phyloP scores from a whole-genome alignment of 2,329 filamentous ascomycete genomes.

The Sporothrix pallida region DNA sequence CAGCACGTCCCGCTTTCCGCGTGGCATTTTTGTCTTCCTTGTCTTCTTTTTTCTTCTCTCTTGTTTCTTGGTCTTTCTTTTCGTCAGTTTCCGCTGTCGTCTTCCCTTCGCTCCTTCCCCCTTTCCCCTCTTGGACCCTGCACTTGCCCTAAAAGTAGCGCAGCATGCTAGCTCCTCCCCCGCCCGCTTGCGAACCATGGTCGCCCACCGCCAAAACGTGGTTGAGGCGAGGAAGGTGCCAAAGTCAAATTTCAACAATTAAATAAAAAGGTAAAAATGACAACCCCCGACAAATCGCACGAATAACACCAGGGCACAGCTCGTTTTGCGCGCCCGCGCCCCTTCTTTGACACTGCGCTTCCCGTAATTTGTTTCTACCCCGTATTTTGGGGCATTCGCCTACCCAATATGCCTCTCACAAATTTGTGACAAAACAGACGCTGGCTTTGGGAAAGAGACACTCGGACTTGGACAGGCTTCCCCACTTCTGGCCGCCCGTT shows the following conservation, averaged over 20 bases:
- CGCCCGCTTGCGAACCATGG: slow-evolving; percentile 16
- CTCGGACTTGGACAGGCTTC: slow-evolving; percentile 5
- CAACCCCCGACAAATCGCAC: background rate
- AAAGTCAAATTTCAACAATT: background rate
- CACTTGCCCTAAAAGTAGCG: slow-evolving; percentile 15
- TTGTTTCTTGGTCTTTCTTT: background rate
- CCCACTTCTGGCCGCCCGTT: slow-evolving; percentile 17
- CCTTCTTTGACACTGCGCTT: slow-evolving; percentile 5
- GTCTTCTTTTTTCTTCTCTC: background rate
- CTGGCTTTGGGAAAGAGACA: background rate
- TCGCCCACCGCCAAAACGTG: slow-evolving; percentile 14
- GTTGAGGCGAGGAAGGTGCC: slow-evolving; percentile 14
- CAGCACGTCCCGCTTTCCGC: slow-evolving; percentile 29
- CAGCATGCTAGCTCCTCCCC: slow-evolving; percentile 3
- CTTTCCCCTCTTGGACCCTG: slow-evolving; percentile 21
- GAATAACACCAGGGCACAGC: background rate
- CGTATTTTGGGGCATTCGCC: background rate
- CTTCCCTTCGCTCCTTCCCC: background rate
- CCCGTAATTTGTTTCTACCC: slow-evolving; percentile 11
- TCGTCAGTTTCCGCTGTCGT: background rate
- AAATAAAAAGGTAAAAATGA: background rate
- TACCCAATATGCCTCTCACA: background rate
- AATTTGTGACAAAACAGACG: slow-evolving; percentile 11
- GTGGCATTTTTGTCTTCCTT: slow-evolving; percentile 14
- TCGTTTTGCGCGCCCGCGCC: background rate